Base-by-base conservation (phyloP, 768 basidiomycete genomes). In the Coprinopsis marcescibilis region DNA sequence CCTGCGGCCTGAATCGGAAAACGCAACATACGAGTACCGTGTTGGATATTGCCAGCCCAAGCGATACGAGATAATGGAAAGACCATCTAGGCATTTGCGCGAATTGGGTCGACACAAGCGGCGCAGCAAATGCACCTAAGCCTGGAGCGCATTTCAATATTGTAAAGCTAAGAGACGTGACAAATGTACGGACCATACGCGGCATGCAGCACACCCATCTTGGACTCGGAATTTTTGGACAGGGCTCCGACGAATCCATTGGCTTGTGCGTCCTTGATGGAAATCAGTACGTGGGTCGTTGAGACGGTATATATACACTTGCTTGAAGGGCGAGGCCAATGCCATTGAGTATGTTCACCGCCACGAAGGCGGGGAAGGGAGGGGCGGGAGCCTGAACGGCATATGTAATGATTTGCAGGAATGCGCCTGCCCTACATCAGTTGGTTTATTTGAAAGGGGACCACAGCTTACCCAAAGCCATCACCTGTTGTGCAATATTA, bases 81-180 rank as follows among this genome's bases (percentile, higher is more conserved):
- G 81, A 85, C 90, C 89, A 92, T 26, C 66, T 72, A 0, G 52
- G 60, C 19, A 77, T 55, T 46, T 79, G 77, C 0, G 86, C 71
- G 53, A 94, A 93, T 48, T 90, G 85, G 0, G 92, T 94, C 0
- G 90, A 76, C 0, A 84, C 78, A 14, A 94, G 72, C 2, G 92
- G 91, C 0, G 89, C 62, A 6, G 68, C 68, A 8, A 87, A 65
- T 2, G 85, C 85, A 1, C 85, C 85, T 0, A 73, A 64, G 15
- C 85, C 84, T 86, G 29, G 3, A 34, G 40, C 14, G 30, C 38
- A 21, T 7, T 14, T 38, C 25, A 17, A 19, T 30, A 42, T 27
- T n/a, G n/a, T 30, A 21, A 7, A 29, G 12, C 13, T 1, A 10
- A 33, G 2, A 24, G 7, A 10, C 2, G 19, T 13, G 3, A 33